A percentile compares a stretch with the other conserved stretches of the same genome.
Conservation (phyloP, 176 grass and related monocot species). For the Lolium perenne region DNA sequence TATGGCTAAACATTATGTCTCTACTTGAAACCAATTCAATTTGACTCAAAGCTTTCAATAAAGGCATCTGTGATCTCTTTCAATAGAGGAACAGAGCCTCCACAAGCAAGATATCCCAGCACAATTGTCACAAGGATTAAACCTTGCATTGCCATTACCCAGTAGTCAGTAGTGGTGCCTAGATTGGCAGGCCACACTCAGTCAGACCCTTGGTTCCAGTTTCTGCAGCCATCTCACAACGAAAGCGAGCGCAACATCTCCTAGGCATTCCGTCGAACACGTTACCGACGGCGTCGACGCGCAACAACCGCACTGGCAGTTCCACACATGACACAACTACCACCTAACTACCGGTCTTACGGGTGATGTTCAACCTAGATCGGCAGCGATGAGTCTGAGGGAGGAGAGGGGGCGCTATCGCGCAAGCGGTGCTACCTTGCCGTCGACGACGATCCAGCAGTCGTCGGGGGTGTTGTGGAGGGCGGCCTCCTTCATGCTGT, state of each 20-base stretch:
- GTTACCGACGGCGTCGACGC: neutral
- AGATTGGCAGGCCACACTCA: neutral
- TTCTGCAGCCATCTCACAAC: neutral
- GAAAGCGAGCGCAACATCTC: neutral
- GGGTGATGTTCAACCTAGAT: neutral
- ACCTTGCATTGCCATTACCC: neutral
- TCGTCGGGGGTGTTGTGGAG: conserved; percentile 70
- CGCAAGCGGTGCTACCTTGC: conserved; percentile 56
- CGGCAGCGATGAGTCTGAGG: neutral
- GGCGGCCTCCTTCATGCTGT: conserved; percentile 76
- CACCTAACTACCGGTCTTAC: neutral
- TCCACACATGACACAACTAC: neutral
- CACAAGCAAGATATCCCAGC: neutral
- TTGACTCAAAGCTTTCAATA: neutral
- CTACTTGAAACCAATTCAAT: neutral
- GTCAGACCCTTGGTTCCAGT: neutral
- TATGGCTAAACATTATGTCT: neutral
- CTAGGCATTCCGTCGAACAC: conserved; percentile 45
- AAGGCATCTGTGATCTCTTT: neutral
- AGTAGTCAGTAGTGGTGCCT: neutral
- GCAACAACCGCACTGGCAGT: neutral
- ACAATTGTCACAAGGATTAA: neutral
- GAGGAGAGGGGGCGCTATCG: neutral
- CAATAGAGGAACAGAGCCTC: neutral
- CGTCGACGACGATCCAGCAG: conserved; percentile 86